A percentile compares a stretch with the other conserved stretches of the same genome.
These are phyloP conservation scores for Astrephomene gubernaculifera DNA, from an alignment of 139 green algal species.

Conservation along the genomic window DNA sequence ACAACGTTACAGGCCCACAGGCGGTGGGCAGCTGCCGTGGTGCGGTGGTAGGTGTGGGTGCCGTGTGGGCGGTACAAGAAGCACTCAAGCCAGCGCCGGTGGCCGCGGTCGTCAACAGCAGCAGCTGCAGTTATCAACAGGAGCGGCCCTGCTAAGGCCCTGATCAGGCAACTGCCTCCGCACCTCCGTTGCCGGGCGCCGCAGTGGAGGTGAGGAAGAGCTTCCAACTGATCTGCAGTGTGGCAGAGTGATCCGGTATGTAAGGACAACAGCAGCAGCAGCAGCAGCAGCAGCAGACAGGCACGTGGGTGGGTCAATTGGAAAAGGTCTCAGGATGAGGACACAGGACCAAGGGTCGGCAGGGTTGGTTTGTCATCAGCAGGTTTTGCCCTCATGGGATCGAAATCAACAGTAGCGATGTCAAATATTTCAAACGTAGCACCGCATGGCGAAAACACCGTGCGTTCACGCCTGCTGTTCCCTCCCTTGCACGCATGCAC, in stretches of 20 bases:
- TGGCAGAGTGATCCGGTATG: not conserved
- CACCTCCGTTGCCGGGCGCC: constrained; percentile 87
- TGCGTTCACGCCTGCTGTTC: not conserved
- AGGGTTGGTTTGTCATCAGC: too few species aligned
- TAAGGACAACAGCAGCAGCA: not conserved
- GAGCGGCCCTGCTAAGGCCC: not conserved
- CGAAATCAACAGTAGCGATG: too few species aligned
- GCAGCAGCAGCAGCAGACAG: not conserved
- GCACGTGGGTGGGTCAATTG: not conserved
- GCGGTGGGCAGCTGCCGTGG: not conserved
- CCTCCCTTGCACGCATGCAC: not conserved
- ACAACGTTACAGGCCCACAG: not conserved
- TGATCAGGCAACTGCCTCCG: not conserved
- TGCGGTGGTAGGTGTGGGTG: not conserved
- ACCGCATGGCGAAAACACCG: not conserved
- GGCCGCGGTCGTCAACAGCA: not conserved
- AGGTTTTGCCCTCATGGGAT: too few species aligned
- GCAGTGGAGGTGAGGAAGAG: constrained; percentile 82
- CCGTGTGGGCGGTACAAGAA: not conserved
- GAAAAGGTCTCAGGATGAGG: too few species aligned
- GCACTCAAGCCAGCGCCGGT: not conserved
- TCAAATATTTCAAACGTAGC: too few species aligned
- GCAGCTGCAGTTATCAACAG: not conserved
- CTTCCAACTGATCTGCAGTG: constrained; percentile 69
- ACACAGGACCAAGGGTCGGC: too few species aligned